Evolutionary conservation across 441 rosid species (phyloP), one percentile per base, ranked within the genome.

Genomic region (Lepidium campestre): DNA sequence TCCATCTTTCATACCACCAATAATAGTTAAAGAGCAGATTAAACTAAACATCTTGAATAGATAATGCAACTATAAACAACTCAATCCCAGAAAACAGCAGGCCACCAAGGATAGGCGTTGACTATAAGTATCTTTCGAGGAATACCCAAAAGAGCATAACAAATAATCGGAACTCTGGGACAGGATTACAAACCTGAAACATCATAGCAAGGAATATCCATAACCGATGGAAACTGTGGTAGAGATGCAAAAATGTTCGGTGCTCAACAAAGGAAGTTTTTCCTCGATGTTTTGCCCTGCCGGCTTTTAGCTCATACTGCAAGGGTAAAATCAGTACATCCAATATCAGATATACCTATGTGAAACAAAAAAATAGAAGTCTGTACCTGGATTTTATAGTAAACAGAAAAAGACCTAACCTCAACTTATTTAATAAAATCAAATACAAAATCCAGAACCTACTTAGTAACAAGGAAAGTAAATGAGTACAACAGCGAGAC

Each of bases 221-320:
- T 17, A 94, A 86, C 41, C 99, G 98, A 68, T 91, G 98, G 76
- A 94, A 94, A 80, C 98, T 94, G 69, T 91, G 99, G 74, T 88
- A 94, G 67, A 94, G 94, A 86, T 94, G 99, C 76, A 94, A 78
- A 82, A 88, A 91, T 29, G 99, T 85, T 57, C 98, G 87, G 68
- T 94, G 93, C 86, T 94, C 99, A 56, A 94, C 99, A 64, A 94
- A 94, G n/a, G 98, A 91, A 75, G 97, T 89, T 78, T 94, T 94
- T 67, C 99, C 99, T 62, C 72, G 87, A 35, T 76, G 89, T 73
- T 79, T 75, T 37, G 86, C 86, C 48, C 86, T 83, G 72, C 91
- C 84, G 53, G 83, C 76, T 75, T 76, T 85, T 25, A 89, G 79
- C 67, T 85, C 80, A 81, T 79, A 78, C 99, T 94, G 86, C 54